These are phyloP conservation scores for Linum usitatissimum DNA, from an alignment of 345 rosid species.

Conservation along the genomic window DNA sequence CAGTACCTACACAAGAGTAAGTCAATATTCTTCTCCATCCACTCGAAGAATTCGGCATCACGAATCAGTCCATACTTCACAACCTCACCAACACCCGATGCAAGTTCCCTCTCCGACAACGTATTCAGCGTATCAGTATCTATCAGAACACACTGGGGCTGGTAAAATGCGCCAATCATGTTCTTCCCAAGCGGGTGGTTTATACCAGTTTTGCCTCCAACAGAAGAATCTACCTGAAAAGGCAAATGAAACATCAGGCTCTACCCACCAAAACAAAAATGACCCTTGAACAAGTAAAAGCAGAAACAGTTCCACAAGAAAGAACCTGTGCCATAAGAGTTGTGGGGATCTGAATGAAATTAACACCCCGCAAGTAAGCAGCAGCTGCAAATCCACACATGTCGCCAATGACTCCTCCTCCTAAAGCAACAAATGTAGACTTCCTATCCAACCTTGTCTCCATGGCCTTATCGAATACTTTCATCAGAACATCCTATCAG, in stretches of 20 bases:
- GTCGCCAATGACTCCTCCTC: constrained; percentile 97
- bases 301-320: background rate
- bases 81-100: constrained; percentile 91
- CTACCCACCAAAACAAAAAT: background rate
- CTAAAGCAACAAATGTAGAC: constrained; percentile 90
- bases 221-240: constrained; percentile 88
- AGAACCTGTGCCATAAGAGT: constrained; percentile 95
- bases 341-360: constrained; percentile 95
- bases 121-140: constrained; percentile 88
- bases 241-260: background rate
- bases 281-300: background rate
- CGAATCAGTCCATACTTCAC: constrained; percentile 94
- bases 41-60: constrained; percentile 84
- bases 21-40: constrained; percentile 87
- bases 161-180: constrained; percentile 96
- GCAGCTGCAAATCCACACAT: constrained; percentile 99
- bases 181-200: constrained; percentile 94
- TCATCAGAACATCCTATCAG: constrained; percentile 69
- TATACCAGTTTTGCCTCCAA: constrained; percentile 96
- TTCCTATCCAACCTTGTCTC: constrained; percentile 72
- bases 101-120: constrained; percentile 81
- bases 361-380: constrained; percentile 90
- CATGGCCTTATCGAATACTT: constrained; percentile 91
- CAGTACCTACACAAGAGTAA: constrained; percentile 72
- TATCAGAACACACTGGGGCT: constrained; percentile 86